These are phyloP conservation scores for Xerophyta viscosa DNA, from an alignment of 106 monocot species.

Conservation along the genomic window DNA sequence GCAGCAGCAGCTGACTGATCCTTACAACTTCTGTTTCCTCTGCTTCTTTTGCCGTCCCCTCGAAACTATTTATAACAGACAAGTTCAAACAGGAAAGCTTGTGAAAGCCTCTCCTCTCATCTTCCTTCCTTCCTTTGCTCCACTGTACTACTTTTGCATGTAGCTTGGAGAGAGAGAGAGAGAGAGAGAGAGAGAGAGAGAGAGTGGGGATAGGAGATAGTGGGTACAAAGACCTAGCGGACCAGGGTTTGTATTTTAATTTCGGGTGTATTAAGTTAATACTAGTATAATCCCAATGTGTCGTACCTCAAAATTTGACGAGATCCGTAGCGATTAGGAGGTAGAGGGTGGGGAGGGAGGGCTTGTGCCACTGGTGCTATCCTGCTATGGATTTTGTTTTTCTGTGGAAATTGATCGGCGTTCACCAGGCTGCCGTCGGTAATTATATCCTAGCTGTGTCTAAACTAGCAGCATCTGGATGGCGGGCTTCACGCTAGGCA, in stretches of 20 bases:
- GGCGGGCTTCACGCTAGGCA: conserved; percentile 69
- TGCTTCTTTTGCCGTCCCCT: too few relatives aligned
- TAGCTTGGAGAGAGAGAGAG: background rate
- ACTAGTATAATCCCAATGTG: background rate
- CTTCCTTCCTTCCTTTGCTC: too few relatives aligned
- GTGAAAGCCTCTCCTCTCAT: too few relatives aligned
- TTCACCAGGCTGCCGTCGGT: background rate
- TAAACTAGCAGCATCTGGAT: conserved; percentile 5
- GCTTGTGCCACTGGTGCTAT: background rate
- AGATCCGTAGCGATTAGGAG: background rate
- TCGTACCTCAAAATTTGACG: conserved; percentile 1
- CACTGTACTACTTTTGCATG: too few relatives aligned
- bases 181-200: background rate
- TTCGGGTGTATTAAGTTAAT: background rate
- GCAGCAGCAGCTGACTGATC: background rate
- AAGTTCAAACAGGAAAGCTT: too few relatives aligned
- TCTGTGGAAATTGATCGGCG: background rate
- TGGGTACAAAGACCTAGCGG: background rate
- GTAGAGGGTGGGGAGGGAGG: background rate
- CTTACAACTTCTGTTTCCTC: background rate
- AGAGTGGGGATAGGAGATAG: background rate
- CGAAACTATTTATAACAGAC: too few relatives aligned
- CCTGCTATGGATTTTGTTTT: background rate
- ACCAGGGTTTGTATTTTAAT: background rate
- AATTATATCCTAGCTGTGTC: background rate